Evolutionary conservation across 805 yeast genomes (phyloP), one percentile per base, ranked within the genome.

Genomic region (Teunomyces stri): DNA sequence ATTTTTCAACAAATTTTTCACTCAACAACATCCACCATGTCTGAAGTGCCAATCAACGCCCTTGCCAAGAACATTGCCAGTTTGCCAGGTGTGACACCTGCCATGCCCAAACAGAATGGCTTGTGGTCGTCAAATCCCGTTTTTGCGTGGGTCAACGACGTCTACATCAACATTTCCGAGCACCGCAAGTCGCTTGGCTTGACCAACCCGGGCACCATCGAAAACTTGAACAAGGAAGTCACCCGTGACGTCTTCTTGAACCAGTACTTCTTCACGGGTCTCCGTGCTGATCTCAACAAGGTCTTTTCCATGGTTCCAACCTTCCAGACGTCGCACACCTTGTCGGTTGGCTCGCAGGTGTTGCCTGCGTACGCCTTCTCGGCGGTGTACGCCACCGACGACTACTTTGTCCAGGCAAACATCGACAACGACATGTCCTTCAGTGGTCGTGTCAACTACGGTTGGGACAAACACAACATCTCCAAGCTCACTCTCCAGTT

Each of bases 321-420:
- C 49, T 94, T 94, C 85, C 98, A 94, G 78, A 87, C 95, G 49
- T 86, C 96, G 53, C 99, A 94, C 68, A 85, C 96, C 51, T 86
- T 94, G 64, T 79, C 96, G 34, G 76, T 89, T 56, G 98, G 98
- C 42, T 86, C 95, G 48, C 83, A 84, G 55, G 80, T 82, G 41
- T 76, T 88, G 68, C 96, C 97, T 44, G 85, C 94, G 55, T 94
- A 94, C 68, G 91, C 96, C 25, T 88, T 92, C 66, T 81, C 89
- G 49, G 92, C 96, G 40, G 77, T 92, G 60, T 90, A 83, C 68
- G 97, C 95, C 52, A 83, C 85, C 52, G 97, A 92, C 63, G 80
- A 81, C 58, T 76, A 84, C 61, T 87, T 94, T 62, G 78, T 87
- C 57, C 98, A 92, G 76, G 98, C 96, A 67, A 87, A 88, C 62